A percentile compares a stretch with the other conserved stretches of the same genome.
Evolutionary conservation across 2,329 filamentous ascomycete genomes (phyloP).

Genomic region (Trichoderma lentiforme): DNA sequence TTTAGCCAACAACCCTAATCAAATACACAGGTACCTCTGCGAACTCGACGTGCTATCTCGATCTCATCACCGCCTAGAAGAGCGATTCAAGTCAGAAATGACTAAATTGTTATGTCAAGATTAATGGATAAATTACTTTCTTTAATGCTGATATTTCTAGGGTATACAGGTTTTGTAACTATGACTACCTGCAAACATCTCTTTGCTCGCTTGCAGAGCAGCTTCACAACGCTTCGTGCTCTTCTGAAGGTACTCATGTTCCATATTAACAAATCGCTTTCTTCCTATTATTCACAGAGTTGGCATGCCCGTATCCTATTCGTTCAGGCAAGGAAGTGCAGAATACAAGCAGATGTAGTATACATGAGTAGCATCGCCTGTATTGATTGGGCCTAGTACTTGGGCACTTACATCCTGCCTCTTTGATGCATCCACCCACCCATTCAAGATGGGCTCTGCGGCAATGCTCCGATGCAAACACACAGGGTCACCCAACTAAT

Average conservation of each 20-base stretch:
- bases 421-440: background rate
- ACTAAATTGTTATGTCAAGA: background rate
- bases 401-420: constrained; percentile 2
- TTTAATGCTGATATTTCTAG: background rate
- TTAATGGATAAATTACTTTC: background rate
- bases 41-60: background rate
- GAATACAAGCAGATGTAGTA: background rate
- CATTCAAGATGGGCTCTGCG: background rate
- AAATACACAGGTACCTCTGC: background rate
- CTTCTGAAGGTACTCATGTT: background rate
- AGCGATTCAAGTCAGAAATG: background rate
- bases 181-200: background rate
- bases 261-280: background rate
- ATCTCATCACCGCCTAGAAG: background rate
- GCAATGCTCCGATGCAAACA: constrained; percentile 15
- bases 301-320: background rate
- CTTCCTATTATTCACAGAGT: background rate
- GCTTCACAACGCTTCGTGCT: background rate
- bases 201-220: background rate
- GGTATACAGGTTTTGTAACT: background rate
- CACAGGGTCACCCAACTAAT: constrained; percentile 8
- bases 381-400: constrained; percentile 1
- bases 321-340: background rate
- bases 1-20: background rate
- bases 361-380: background rate